These are phyloP conservation scores for Xylaria sp. DNA, from an alignment of 2,329 filamentous ascomycete species.

Conservation along the genomic window DNA sequence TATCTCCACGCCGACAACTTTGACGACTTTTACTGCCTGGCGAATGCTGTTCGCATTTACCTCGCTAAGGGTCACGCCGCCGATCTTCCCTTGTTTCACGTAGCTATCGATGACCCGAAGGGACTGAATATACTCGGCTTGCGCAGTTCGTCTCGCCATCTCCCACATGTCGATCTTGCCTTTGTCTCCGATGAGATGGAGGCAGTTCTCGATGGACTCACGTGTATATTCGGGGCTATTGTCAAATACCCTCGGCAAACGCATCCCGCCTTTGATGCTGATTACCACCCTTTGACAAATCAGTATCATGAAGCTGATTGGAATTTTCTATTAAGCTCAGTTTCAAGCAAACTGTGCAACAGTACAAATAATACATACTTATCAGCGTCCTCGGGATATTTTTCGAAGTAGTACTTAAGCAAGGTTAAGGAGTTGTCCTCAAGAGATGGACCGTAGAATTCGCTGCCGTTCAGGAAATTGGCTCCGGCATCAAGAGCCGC, in stretches of 20 bases:
- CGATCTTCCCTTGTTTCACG: conserved; percentile 50
- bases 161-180: conserved; percentile 62
- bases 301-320: not conserved
- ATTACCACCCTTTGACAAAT: conserved; percentile 25
- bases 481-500: conserved; percentile 51
- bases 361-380: conserved; percentile 49
- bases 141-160: conserved; percentile 57
- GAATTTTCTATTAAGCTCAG: too few relatives aligned
- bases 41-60: conserved; percentile 48
- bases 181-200: conserved; percentile 51
- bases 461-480: conserved; percentile 60
- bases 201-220: conserved; percentile 60
- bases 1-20: conserved; percentile 49
- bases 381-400: conserved; percentile 62
- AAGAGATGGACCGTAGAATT: conserved; percentile 61
- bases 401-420: conserved; percentile 62
- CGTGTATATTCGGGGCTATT: conserved; percentile 57
- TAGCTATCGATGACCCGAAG: conserved; percentile 45
- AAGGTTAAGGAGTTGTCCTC: conserved; percentile 60
- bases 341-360: too few relatives aligned
- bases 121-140: conserved; percentile 47
- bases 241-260: conserved; percentile 39
- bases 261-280: conserved; percentile 61
- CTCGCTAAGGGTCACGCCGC: conserved; percentile 50
- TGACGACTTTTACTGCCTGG: conserved; percentile 43